A percentile compares a stretch with the other conserved stretches of the same genome.
These are phyloP conservation scores for Peronosclerospora sorghi DNA, from an alignment of 352 stramenopile genomes.

Conservation along the genomic window DNA sequence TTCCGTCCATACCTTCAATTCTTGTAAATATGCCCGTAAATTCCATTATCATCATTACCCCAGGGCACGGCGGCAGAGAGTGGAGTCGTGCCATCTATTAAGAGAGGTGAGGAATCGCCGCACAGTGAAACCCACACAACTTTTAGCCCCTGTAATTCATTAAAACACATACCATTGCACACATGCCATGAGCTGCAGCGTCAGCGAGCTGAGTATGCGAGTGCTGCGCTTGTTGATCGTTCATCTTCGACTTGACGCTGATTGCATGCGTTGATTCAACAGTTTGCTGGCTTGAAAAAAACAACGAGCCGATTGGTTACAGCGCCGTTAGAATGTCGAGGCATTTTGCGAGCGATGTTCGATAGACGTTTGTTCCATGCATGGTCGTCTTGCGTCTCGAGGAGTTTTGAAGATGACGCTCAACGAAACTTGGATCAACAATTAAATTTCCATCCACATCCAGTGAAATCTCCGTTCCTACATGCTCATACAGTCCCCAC, in stretches of 20 bases:
- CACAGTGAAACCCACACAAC: not conserved
- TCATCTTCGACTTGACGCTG: slow-evolving; percentile 15
- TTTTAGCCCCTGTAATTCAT: not conserved
- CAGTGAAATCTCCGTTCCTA: slow-evolving; percentile 58
- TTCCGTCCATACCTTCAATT: slow-evolving; percentile 37
- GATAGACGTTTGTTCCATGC: slow-evolving; percentile 56
- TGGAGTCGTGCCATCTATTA: slow-evolving; percentile 48
- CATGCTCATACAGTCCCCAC: slow-evolving; percentile 70
- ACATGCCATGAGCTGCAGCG: slow-evolving; percentile 45
- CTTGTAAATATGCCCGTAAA: slow-evolving; percentile 30
- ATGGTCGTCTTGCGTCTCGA: slow-evolving; percentile 57
- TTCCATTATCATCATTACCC: slow-evolving; percentile 61
- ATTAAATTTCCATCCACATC: slow-evolving; percentile 69
- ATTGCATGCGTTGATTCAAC: no score
- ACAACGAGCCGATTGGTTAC: slow-evolving; percentile 2
- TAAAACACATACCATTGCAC: slow-evolving; percentile 30
- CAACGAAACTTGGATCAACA: slow-evolving; percentile 72
- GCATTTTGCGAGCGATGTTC: slow-evolving; percentile 48
- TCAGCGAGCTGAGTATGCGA: slow-evolving; percentile 57
- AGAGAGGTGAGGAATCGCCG: not conserved
- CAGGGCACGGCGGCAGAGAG: slow-evolving; percentile 47
- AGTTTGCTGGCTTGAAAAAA: no score
- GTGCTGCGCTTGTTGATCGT: slow-evolving; percentile 25
- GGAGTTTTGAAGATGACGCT: slow-evolving; percentile 57
- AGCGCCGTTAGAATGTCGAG: slow-evolving; percentile 36